Conservation (phyloP, 345 rosid genomes). For the Bruguiera parviflora region DNA sequence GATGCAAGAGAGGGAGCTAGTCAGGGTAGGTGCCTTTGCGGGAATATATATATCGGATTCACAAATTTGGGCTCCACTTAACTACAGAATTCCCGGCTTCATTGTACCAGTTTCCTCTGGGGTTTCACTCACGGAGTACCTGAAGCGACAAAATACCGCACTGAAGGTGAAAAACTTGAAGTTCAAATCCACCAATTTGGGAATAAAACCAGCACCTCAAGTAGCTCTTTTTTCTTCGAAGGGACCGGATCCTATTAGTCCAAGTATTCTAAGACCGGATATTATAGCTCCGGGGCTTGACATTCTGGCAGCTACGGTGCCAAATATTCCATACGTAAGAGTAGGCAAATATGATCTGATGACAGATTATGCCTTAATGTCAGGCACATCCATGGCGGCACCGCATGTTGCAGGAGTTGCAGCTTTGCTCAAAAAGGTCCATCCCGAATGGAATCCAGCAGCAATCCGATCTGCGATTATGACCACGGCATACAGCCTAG, state of each 20-base stretch:
- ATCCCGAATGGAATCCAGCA: constrained; percentile 27
- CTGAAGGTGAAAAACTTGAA: constrained; percentile 28
- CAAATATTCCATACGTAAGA: not conserved
- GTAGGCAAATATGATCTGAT: constrained; percentile 26
- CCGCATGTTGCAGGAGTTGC: constrained; percentile 24
- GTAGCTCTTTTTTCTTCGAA: constrained; percentile 63
- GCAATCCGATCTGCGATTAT: constrained; percentile 27
- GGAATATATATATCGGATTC: constrained; percentile 30
- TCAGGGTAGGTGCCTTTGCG: constrained; percentile 32
- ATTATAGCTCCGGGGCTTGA: constrained; percentile 43
- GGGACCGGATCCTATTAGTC: constrained; percentile 52
- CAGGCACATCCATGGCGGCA: constrained; percentile 36
- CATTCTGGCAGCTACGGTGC: not conserved
- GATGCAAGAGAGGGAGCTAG: constrained; percentile 29
- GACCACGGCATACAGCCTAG: constrained; percentile 29
- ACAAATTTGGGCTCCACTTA: constrained; percentile 3
- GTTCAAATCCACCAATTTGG: constrained; percentile 33
- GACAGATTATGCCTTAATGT: constrained; percentile 34
- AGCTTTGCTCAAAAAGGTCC: constrained; percentile 16
- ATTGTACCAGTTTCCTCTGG: constrained; percentile 19
- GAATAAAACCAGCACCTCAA: constrained; percentile 46
- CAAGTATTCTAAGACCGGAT: constrained; percentile 39
- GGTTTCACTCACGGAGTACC: constrained; percentile 13
- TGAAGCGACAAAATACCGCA: not conserved
- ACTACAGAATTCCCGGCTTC: constrained; percentile 24